Conservation (phyloP, 1,139 yeast genomes). For the Taphrina betulina region DNA sequence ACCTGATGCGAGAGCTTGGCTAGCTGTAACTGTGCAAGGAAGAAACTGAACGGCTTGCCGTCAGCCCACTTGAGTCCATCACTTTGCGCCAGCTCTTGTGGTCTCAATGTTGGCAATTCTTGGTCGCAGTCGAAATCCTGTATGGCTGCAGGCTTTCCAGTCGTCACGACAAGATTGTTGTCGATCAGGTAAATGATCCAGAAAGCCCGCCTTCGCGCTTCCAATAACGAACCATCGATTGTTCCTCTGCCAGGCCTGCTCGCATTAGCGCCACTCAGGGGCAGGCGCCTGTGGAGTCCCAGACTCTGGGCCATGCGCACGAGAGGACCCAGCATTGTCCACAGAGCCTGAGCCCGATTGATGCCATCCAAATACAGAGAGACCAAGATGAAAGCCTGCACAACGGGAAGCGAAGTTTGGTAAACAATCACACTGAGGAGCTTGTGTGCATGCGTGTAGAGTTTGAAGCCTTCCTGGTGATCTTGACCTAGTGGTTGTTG, state of each 20-base stretch:
- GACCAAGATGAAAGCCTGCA: constrained; percentile 54
- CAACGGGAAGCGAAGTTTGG: constrained; percentile 51
- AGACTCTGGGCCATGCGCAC: constrained; percentile 62
- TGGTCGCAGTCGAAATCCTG: constrained; percentile 49
- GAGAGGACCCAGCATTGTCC: constrained; percentile 52
- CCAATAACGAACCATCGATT: too few relatives aligned
- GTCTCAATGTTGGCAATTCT: constrained; percentile 33
- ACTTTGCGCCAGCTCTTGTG: constrained; percentile 1
- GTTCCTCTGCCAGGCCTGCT: too few relatives aligned
- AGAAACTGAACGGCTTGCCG: constrained; percentile 12
- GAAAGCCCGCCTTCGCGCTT: constrained; percentile 52
- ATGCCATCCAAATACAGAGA: constrained; percentile 52
- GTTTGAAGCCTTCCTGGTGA: neutral
- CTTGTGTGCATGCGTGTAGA: constrained; percentile 14
- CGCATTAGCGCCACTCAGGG: constrained; percentile 43
- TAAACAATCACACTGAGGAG: constrained; percentile 42
- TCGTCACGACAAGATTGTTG: constrained; percentile 54
- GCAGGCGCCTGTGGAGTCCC: constrained; percentile 64
- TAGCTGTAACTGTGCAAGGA: constrained; percentile 19
- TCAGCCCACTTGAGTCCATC: neutral
- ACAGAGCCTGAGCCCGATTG: constrained; percentile 47
- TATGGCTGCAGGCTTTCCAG: constrained; percentile 62
- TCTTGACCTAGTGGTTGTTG: neutral
- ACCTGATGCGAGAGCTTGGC: constrained; percentile 39
- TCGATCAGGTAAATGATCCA: constrained; percentile 59